Evolutionary conservation across 2,329 filamentous ascomycete genomes (phyloP), one percentile per base, ranked within the genome.

Genomic region (Penicillium polonicum): DNA sequence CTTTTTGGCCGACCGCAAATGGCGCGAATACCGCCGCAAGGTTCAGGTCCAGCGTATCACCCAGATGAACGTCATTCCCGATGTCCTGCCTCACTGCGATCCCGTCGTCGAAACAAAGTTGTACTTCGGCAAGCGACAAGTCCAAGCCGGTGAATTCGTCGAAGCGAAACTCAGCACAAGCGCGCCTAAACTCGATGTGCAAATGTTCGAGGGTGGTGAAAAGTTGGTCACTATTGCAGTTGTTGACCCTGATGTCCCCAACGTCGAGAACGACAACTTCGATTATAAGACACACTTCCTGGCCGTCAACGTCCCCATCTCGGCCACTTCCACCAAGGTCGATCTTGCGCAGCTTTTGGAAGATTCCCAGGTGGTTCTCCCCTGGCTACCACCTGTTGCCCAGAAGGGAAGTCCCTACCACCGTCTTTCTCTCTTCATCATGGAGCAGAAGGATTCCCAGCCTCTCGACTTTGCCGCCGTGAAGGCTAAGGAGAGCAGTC

Each of bases 371-470:
- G 82, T 94, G 48, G 85, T 90, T 56, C 74, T 86, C 1, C 88
- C 91, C 2, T 99, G 93, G 91, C 79, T 92, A 25, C 88, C 93
- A 0, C 89, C 94, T 1, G 91, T 89, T 71, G 88, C 91, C 0
- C 90, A 96, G 72, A 96, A 94, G 80, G 94, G 94, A 57, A 85
- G 88, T 2, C 90, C 90, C 1, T 97, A 97, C 78, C 94, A 97
- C 76, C 89, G 94, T 52, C 81, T 97, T 54, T 88, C 88, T 48
- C 79, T 97, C 59, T 89, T 94, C 72, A 79, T 99, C 23, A 80
- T 97, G 49, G 86, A 96, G 78, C 94, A 99, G 76, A 80, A 83
- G 51, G 79, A 85, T 53, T 85, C 83, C 53, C 68, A 82, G 61
- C 77, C 75, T 4, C 70, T 92, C 62, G 85, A 91, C 68, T 76